Evolutionary conservation across 1,284 basidiomycete species (phyloP).

Genomic region (Earliella scabrosa): DNA sequence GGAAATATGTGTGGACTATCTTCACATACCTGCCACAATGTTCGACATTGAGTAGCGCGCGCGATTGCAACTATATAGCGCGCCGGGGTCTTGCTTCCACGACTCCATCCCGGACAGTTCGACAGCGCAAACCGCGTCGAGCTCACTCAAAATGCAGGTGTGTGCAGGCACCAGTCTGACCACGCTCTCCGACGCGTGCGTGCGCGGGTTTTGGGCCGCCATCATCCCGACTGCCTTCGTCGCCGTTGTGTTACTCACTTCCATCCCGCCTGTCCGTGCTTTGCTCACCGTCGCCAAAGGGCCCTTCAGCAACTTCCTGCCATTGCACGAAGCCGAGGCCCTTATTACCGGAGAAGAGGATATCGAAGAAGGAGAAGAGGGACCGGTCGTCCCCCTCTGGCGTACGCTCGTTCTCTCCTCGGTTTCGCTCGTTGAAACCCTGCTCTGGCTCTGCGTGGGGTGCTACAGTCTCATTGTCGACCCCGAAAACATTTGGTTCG

Average conservation of each 20-base stretch:
- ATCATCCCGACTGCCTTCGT: slow-evolving; percentile 56
- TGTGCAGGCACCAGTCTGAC: slow-evolving; percentile 35
- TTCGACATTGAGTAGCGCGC: no score
- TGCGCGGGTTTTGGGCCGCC: slow-evolving; percentile 60
- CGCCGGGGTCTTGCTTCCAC: background rate
- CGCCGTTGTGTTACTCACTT: slow-evolving; percentile 44
- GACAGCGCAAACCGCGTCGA: slow-evolving; percentile 6
- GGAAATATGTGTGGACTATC: no score
- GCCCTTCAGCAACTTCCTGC: slow-evolving; percentile 55
- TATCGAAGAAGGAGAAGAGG: slow-evolving; percentile 11
- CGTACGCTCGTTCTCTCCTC: slow-evolving; percentile 55
- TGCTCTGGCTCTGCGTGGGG: slow-evolving; percentile 54
- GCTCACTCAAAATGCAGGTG: slow-evolving; percentile 13
- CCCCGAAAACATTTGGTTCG: slow-evolving; percentile 32
- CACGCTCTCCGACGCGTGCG: slow-evolving; percentile 55
- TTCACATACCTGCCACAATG: no score
- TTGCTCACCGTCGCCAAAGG: slow-evolving; percentile 35
- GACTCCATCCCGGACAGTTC: background rate
- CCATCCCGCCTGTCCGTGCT: slow-evolving; percentile 36
- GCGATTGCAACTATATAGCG: background rate
- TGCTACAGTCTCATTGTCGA: slow-evolving; percentile 45
- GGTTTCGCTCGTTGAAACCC: slow-evolving; percentile 50
- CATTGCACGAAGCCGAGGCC: slow-evolving; percentile 63
- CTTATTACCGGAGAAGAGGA: slow-evolving; percentile 35
- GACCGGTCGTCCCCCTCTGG: slow-evolving; percentile 50